A percentile compares a stretch with the other conserved stretches of the same genome.
These are phyloP conservation scores for Hura crepitans DNA, from an alignment of 441 rosid species.

Conservation along the genomic window DNA sequence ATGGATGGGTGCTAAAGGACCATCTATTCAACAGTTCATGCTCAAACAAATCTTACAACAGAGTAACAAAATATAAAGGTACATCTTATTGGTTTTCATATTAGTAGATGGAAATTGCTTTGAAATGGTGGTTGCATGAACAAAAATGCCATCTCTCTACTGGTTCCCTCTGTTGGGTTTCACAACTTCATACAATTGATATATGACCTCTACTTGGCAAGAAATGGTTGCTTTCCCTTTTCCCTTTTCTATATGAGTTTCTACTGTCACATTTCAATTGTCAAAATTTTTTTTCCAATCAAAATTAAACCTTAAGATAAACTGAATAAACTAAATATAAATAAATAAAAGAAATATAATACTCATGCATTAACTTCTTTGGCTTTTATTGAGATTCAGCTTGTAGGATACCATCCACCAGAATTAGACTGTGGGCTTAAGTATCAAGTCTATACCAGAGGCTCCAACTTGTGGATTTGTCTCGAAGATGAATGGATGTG, in stretches of 20 bases:
- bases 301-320: neutral
- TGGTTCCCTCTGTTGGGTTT: neutral
- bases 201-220: neutral
- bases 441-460: slow-evolving; percentile 46
- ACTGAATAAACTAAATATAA: neutral
- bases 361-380: neutral
- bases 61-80: neutral
- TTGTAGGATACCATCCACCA: slow-evolving; percentile 13
- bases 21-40: neutral
- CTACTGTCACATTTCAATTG: neutral
- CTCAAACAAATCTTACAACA: neutral
- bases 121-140: neutral
- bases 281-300: neutral
- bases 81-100: neutral
- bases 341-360: neutral
- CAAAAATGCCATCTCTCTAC: neutral
- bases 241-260: neutral
- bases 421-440: neutral
- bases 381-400: neutral
- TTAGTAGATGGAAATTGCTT: neutral
- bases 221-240: too few relatives aligned
- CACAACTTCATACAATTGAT: neutral
- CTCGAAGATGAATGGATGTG: slow-evolving; percentile 50
- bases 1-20: slow-evolving; percentile 4
- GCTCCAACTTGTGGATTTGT: slow-evolving; percentile 42